Conservation (phyloP, 371 early-diverging fungal genomes). For the Capillidium rhysosporum region DNA sequence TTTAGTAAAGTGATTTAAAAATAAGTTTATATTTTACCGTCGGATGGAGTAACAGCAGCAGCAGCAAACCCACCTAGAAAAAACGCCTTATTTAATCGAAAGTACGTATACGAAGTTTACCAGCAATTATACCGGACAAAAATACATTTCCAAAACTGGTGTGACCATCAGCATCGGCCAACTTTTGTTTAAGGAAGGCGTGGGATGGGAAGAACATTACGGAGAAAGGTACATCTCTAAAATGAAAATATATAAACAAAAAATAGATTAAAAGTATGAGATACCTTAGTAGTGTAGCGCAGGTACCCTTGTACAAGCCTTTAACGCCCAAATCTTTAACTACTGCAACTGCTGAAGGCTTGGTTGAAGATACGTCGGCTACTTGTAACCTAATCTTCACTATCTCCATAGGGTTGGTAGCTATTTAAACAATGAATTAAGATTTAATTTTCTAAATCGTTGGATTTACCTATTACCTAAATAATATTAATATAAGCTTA, state of each 20-base stretch:
- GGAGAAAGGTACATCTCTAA: constrained; percentile 84
- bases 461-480: not conserved
- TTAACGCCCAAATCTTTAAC: constrained; percentile 49
- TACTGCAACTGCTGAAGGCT: constrained; percentile 20
- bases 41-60: constrained; percentile 6
- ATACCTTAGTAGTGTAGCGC: constrained; percentile 50
- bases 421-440: too few species aligned
- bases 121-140: constrained; percentile 75
- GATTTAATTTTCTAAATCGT: too few species aligned
- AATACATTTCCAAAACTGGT: constrained; percentile 55
- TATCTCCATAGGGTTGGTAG: constrained; percentile 58
- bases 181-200: constrained; percentile 61
- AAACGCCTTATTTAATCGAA: not conserved
- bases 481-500: too few species aligned
- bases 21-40: not conserved
- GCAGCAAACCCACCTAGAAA: constrained; percentile 3
- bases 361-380: constrained; percentile 36
- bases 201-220: constrained; percentile 93
- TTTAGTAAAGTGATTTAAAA: not conserved
- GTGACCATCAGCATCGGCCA: constrained; percentile 42
- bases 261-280: not conserved
- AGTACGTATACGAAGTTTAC: constrained; percentile 9
- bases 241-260: too few species aligned
- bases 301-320: constrained; percentile 80
- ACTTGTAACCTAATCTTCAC: constrained; percentile 89